Base-by-base conservation (phyloP, 768 basidiomycete genomes). In the Xerocomellus chrysenteron region DNA sequence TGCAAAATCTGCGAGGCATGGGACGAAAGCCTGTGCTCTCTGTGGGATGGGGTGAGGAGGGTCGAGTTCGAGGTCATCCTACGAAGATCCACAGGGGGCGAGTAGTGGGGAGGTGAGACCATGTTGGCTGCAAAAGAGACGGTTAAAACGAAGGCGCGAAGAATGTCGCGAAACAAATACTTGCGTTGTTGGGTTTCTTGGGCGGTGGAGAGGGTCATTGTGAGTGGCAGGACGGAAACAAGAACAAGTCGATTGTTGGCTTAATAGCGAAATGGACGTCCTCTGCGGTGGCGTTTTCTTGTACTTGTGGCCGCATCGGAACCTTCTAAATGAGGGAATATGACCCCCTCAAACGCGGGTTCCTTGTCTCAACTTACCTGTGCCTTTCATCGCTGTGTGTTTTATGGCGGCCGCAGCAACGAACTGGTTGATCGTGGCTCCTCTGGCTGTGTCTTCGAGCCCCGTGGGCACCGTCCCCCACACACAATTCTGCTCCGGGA, bases 51-150 rank as follows among this genome's bases (percentile, higher is more conserved):
- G 47, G 69, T 74, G 55, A 85, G 76, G 45, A 75, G 71, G 13
- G 75, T 70, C 30, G 70, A 73, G 32, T 73, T 73, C 28, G 83
- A 84, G 19, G 80, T 81, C 73, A 85, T 82, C 65, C 80, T 81
- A 43, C 83, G 80, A 46, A 83, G 74, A 65, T 84, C 82, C 47
- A 74, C 67, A 51, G 76, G 70, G 54, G 76, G 69, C 28, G 76
- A 69, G 60, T 61, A 36, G 47, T 62, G 68, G 9, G 55, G 54
- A 11, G 57, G 62, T 10, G 57, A 47, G 43, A 57, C 50, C 49
- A 60, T 54, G 58, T 55, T 64, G 47, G 57, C 64, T 70, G 30
- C 36, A 43, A 11, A 30, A 56, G 32, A 47, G 33, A 43, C 9
- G 33, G 47, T 50, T 10, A 50, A 21, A 40, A 41, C 37, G 28